These are phyloP conservation scores for Aphanomyces astaci DNA, from an alignment of 352 stramenopile genomes.

Conservation along the genomic window DNA sequence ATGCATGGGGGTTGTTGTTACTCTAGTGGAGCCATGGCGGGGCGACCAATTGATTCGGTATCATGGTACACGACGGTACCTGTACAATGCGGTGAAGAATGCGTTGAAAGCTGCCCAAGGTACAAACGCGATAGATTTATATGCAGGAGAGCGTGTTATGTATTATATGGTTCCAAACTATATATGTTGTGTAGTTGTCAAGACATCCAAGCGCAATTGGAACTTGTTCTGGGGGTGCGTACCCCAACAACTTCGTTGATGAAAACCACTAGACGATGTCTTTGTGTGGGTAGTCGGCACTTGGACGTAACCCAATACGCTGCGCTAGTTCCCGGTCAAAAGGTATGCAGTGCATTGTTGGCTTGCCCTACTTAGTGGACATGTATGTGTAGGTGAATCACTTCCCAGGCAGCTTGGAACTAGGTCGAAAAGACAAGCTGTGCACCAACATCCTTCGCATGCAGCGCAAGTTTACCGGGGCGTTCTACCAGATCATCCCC, in stretches of 20 bases:
- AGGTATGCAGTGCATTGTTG: constrained; percentile 14
- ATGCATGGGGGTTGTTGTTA: constrained; percentile 30
- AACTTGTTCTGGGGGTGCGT: constrained; percentile 63
- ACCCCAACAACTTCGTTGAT: no score
- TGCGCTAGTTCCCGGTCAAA: constrained; percentile 42
- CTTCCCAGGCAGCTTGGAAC: constrained; percentile 66
- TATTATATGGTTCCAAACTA: not conserved
- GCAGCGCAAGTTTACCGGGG: constrained; percentile 42
- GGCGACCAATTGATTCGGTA: constrained; percentile 27
- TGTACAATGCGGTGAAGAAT: constrained; percentile 68
- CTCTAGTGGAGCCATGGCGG: not conserved
- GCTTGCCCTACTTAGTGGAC: not conserved
- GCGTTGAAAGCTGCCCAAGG: constrained; percentile 41
- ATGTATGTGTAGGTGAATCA: constrained; percentile 39
- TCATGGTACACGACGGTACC: constrained; percentile 58
- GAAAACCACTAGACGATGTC: no score
- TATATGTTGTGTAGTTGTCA: constrained; percentile 21
- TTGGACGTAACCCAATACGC: constrained; percentile 40
- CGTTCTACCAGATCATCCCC: constrained; percentile 50
- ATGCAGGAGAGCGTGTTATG: not conserved
- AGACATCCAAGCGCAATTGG: constrained; percentile 31
- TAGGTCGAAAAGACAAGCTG: constrained; percentile 66
- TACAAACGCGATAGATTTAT: constrained; percentile 18
- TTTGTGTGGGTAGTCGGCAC: constrained; percentile 28
- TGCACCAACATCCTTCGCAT: constrained; percentile 54